These are phyloP conservation scores for Fraxinus sp. DNA, from an alignment of 305 asterid genomes.

Conservation along the genomic window DNA sequence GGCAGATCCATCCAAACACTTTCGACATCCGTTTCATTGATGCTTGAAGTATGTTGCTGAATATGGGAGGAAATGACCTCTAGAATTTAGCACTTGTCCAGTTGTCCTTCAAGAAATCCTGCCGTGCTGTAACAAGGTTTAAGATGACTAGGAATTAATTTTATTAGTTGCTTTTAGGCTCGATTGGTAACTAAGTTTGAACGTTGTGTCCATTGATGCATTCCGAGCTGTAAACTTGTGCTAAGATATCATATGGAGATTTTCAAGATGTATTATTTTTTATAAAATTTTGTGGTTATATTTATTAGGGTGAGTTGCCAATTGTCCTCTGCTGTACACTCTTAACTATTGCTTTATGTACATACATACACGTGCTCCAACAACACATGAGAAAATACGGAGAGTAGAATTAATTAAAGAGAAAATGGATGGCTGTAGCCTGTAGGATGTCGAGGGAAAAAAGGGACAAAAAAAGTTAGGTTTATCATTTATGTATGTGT, in stretches of 20 bases:
- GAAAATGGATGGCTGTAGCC: background rate
- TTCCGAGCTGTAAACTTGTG: background rate
- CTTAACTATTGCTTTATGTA: slow-evolving; percentile 15
- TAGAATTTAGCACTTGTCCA: background rate
- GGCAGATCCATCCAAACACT: slow-evolving; percentile 98
- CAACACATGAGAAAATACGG: slow-evolving; percentile 38
- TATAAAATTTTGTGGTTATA: background rate
- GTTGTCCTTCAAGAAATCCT: background rate
- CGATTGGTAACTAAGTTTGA: background rate
- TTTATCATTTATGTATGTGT: background rate
- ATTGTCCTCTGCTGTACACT: background rate
- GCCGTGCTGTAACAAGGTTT: background rate
- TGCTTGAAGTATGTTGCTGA: slow-evolving; percentile 40
- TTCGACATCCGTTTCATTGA: slow-evolving; percentile 88
- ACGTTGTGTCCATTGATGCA: background rate
- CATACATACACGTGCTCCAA: slow-evolving; percentile 33
- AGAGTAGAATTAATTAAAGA: slow-evolving; percentile 28
- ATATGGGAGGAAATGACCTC: slow-evolving; percentile 7
- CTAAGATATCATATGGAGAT: background rate
- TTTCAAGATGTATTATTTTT: background rate
- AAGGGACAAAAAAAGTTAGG: no score
- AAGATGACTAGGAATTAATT: background rate
- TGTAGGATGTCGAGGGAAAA: background rate
- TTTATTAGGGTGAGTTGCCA: background rate
- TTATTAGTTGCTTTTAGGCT: background rate